A percentile compares a stretch with the other conserved stretches of the same genome.
These are phyloP conservation scores for Jatropha podagrica DNA, from an alignment of 441 rosid genomes.

Conservation along the genomic window DNA sequence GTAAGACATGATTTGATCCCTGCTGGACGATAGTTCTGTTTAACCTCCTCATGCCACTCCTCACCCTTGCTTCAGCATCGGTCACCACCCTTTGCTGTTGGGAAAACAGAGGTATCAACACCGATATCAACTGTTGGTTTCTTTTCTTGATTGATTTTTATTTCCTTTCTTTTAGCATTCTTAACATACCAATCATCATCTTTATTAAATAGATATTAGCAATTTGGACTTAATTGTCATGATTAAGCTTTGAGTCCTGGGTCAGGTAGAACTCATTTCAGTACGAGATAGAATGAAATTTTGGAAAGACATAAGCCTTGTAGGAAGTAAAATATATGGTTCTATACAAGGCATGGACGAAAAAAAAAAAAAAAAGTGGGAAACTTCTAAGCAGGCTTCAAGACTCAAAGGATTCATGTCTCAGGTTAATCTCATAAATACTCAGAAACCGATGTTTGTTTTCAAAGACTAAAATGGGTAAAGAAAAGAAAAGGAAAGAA, in stretches of 20 bases:
- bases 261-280: not conserved
- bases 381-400: not conserved
- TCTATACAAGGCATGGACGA: too few species aligned
- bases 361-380: not conserved
- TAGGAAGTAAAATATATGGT: not conserved
- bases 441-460: not conserved
- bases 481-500: not conserved
- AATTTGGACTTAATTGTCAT: not conserved
- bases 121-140: not conserved
- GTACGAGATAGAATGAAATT: not conserved
- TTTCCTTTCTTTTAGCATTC: not conserved
- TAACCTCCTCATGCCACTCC: constrained; percentile 35
- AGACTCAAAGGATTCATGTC: not conserved
- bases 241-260: not conserved
- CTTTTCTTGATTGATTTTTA: not conserved
- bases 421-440: not conserved
- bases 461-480: not conserved
- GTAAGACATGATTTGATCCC: constrained; percentile 35
- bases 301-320: not conserved
- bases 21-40: constrained; percentile 23
- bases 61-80: constrained; percentile 33
- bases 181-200: not conserved
- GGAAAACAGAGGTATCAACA: not conserved
- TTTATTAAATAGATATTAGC: not conserved
- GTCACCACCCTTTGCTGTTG: constrained; percentile 30